phyloP scores from a whole-genome alignment of 768 basidiomycete genomes.

The Mrakia gelida region DNA sequence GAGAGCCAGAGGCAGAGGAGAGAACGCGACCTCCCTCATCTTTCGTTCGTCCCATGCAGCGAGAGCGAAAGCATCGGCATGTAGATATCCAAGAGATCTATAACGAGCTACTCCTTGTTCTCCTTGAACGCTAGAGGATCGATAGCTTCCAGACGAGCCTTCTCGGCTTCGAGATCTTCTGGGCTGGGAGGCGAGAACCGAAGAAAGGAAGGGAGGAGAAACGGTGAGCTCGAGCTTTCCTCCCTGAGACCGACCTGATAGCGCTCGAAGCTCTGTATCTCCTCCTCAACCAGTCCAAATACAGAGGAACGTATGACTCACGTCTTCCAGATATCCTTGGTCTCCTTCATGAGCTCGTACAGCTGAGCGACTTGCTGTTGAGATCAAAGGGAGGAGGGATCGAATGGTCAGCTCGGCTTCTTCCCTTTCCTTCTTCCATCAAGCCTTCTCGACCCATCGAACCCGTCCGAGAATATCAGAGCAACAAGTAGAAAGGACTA shows the following conservation, averaged over 20 bases:
- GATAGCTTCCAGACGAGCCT: slow-evolving; percentile 10
- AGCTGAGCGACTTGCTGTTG: slow-evolving; percentile 79
- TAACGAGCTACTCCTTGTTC: not conserved
- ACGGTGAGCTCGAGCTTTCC: not conserved
- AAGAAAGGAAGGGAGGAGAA: not conserved
- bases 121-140: slow-evolving; percentile 15
- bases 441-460: too few species aligned
- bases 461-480: too few species aligned
- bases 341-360: slow-evolving; percentile 88
- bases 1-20: too few species aligned
- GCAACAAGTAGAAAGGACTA: not conserved
- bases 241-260: too few species aligned
- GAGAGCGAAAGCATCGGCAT: not conserved
- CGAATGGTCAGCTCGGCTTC: not conserved
- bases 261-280: not conserved
- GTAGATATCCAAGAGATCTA: not conserved
- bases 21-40: too few species aligned
- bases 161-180: slow-evolving; percentile 34
- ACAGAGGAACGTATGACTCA: slow-evolving; percentile 35
- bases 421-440: not conserved
- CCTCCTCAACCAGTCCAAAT: not conserved
- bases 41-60: too few species aligned
- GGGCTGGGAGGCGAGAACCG: slow-evolving; percentile 25
- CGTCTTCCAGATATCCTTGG: slow-evolving; percentile 82
- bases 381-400: not conserved